Conservation (phyloP, 305 asterid species). For the Solanum hybrid region DNA sequence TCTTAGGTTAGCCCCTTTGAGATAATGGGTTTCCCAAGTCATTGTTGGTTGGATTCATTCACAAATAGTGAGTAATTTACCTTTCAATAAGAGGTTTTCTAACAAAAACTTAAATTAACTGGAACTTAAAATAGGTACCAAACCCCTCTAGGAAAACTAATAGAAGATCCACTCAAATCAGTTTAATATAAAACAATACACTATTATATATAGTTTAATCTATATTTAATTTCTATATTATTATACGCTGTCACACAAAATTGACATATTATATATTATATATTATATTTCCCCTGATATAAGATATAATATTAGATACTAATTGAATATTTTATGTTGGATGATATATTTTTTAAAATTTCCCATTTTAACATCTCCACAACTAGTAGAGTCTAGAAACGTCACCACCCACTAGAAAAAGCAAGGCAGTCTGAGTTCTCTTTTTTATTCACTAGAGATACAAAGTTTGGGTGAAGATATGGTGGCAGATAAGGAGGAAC, state of each 20-base stretch:
- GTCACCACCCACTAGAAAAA: neutral
- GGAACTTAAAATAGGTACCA: neutral
- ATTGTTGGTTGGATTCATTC: neutral
- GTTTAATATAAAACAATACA: too few relatives aligned
- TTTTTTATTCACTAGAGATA: neutral
- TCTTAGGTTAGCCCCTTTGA: neutral
- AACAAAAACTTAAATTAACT: neutral
- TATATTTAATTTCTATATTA: too few relatives aligned
- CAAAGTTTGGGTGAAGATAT: neutral
- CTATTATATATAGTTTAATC: too few relatives aligned
- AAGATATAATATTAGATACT: neutral
- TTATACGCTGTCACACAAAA: neutral
- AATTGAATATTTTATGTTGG: neutral
- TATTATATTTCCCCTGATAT: neutral
- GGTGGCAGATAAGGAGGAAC: neutral
- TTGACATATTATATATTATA: neutral
- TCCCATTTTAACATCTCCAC: neutral
- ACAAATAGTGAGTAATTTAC: neutral
- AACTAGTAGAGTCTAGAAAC: neutral
- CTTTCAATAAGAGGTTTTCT: neutral
- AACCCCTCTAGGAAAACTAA: neutral
- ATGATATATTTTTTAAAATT: accelerated
- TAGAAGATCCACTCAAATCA: neutral
- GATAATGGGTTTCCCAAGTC: neutral
- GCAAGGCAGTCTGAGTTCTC: neutral